Evolutionary conservation across 805 yeast genomes (phyloP), one percentile per base, ranked within the genome.

Genomic region (Kazachstania viticola): DNA sequence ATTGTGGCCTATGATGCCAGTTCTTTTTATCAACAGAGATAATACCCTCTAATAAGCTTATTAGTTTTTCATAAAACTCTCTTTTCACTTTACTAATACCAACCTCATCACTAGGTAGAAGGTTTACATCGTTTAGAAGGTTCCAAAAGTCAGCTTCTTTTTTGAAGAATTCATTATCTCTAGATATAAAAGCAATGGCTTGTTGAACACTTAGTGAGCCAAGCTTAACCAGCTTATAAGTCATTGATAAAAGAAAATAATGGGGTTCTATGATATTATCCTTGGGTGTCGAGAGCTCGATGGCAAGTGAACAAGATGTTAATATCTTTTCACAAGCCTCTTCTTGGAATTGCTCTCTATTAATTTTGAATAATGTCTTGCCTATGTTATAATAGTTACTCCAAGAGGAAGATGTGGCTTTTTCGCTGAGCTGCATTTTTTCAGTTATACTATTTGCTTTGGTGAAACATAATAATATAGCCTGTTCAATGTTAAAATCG

Each of bases 1-100:
- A 85, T 2, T 71, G 65, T 1, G 96, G 93, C 32, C 80, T 69
- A 49, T 91, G 97, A 32, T 85, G 94, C 96, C 96, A 85, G 32
- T 75, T 81, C 49, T 76, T 81, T 49, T 79, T 85, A 50, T 88
- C 97, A 9, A 69, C 56, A 0, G 60, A 31, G 13, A 67, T 54
- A 3, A 83, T 48, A 35, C 60, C 69, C 25, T 57, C 58, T 25
- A 83, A 51, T 6, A 72, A 53, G 0, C 48, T 49, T 1, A 78
- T 56, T 3, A 78, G 55, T 9, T 58, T 43, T 6, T 49, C 40
- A 33, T 54, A 63, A 39, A 73, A 63, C 1, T 47, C 49, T 3
- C 42, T 28, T n/a, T 49, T 40, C 9, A 30, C 37, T 14, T 42
- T 38, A 13, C 40, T 34, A 4, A 37, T 25, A 11, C 14, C 14